Base-by-base conservation (phyloP, 2,329 filamentous ascomycete genomes). In the Fusarium sp. region DNA sequence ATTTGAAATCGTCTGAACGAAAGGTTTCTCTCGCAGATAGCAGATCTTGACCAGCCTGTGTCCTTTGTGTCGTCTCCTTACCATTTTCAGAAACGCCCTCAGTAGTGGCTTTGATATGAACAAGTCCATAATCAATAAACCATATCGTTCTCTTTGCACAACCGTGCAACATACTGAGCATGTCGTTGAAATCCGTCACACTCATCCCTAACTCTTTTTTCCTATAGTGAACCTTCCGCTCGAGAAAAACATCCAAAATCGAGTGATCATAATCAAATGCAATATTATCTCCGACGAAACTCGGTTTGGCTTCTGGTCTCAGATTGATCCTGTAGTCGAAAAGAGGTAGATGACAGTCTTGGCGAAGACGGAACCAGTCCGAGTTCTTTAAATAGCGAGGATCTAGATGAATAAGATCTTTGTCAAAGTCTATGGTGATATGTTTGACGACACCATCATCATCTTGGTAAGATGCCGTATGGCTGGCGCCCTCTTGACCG, bases 221-320 rank as follows among this genome's bases (percentile, higher is more conserved):
- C 1, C 33, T 13, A 3, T 27, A 57, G 13, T 66, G 48, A 2
- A 27, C 10, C 5, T 2, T 5, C 8, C 19, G 17, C 0, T 13
- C 7, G 9, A 11, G 2, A 22, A 17, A 5, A 3, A 3, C 3
- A 15, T 66, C 49, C 0, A 53, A 2, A 20, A 69, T 59, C 2
- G 46, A 43, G 4, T 35, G 39, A 11, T 69, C 62, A n/a, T 56
- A 54, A 11, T 69, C 65, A 6, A 69, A 6, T 3, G 62, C 65
- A 4, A 69, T 25, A 4, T 69, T 52, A 2, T 19, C 27, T 17
- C 65, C 66, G 4, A 63, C 3, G 15, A 67, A 69, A 23, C 61
- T 62, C 0, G 30, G 23, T 10, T 49, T 46, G 4, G 17, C 7
- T 6, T 17, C 14, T 19, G 9, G 20, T 3, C 9, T 6, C 1